Evolutionary conservation across 352 stramenopile genomes (phyloP).

Genomic region (Globisporangium takayamanum): DNA sequence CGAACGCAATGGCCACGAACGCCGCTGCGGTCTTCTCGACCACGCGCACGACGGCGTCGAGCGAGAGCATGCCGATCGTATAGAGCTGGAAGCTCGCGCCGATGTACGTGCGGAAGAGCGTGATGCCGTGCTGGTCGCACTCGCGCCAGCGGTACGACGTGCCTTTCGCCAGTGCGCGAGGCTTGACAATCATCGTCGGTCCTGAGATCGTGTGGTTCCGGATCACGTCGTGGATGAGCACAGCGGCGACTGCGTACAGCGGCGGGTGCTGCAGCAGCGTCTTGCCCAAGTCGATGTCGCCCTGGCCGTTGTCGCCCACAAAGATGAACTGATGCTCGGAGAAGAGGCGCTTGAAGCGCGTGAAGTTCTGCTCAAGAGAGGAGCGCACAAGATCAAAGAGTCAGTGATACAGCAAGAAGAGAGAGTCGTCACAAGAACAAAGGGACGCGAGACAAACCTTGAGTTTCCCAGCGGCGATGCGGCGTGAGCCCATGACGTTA

Average conservation of each 20-base stretch:
- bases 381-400: neutral
- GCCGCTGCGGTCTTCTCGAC: slow-evolving; percentile 48
- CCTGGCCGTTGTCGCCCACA: slow-evolving; percentile 76
- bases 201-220: slow-evolving; percentile 48
- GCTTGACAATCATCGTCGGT: too few relatives aligned
- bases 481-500: slow-evolving; percentile 53
- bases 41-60: slow-evolving; percentile 51
- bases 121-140: slow-evolving; percentile 57
- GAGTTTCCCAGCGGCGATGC: slow-evolving; percentile 66
- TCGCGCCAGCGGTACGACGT: slow-evolving; percentile 59
- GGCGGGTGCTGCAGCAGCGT: slow-evolving; percentile 43
- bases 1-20: slow-evolving; percentile 59
- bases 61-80: slow-evolving; percentile 34
- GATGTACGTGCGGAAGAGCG: slow-evolving; percentile 78
- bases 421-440: neutral
- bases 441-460: slow-evolving; percentile 20
- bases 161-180: slow-evolving; percentile 5
- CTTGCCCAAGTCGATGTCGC: slow-evolving; percentile 78
- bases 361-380: slow-evolving; percentile 47
- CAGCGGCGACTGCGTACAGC: slow-evolving; percentile 44
- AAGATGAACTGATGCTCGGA: slow-evolving; percentile 73
- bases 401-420: neutral
- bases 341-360: slow-evolving; percentile 65
- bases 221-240: slow-evolving; percentile 81
- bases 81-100: slow-evolving; percentile 57